Percentiles rank a stretch among this genome's conserved stretches.
These are phyloP conservation scores for Melaleuca quinquenervia DNA, from an alignment of 345 rosid species.

Conservation along the genomic window DNA sequence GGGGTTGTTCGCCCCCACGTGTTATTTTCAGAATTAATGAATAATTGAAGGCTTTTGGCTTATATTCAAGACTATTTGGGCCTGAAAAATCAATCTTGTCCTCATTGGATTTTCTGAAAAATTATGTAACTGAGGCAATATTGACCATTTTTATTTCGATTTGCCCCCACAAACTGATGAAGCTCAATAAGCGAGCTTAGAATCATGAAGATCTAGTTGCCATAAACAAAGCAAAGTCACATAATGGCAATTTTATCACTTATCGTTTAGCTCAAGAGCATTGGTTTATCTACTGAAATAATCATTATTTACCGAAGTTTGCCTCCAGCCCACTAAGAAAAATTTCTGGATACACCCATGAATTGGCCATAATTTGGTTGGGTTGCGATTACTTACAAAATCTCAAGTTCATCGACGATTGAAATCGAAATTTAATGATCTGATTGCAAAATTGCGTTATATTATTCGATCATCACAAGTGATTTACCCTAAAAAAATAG, in stretches of 20 bases:
- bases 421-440: background rate
- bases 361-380: background rate
- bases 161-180: background rate
- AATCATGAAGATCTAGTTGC: background rate
- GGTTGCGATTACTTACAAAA: background rate
- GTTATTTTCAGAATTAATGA: too few relatives aligned
- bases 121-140: background rate
- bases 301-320: background rate
- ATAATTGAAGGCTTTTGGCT: too few relatives aligned
- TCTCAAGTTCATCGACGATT: background rate
- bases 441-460: background rate
- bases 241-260: background rate
- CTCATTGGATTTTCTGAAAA: background rate
- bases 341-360: background rate
- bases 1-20: too few relatives aligned
- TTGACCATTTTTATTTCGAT: too few relatives aligned
- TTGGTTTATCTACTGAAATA: background rate
- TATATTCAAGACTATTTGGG: too few relatives aligned
- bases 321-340: background rate
- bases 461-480: background rate
- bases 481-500: background rate
- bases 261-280: background rate
- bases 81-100: too few relatives aligned
- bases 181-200: too few relatives aligned
- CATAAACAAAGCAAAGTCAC: background rate